phyloP scores from a whole-genome alignment of 2,329 filamentous ascomycete genomes.

The Parastagonospora avenae region DNA sequence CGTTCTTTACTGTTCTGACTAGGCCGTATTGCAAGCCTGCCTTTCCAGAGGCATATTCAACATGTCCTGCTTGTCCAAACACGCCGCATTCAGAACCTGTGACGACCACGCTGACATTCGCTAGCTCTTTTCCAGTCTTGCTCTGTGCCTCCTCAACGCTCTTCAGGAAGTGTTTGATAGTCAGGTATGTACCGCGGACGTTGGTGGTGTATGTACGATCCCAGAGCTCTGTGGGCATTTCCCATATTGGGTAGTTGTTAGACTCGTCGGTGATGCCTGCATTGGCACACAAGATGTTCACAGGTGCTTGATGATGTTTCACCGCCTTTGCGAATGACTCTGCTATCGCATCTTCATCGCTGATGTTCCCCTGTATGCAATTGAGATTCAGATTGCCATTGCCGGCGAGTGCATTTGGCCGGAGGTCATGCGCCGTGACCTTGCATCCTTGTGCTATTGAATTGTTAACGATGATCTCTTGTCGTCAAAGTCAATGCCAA shows the following conservation, averaged over 20 bases:
- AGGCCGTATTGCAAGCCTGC: conserved; percentile 59
- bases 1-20: conserved; percentile 59
- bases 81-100: conserved; percentile 60
- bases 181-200: conserved; percentile 59
- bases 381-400: conserved; percentile 45
- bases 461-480: conserved; percentile 2
- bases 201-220: conserved; percentile 58
- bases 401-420: conserved; percentile 39
- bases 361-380: conserved; percentile 54
- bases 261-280: conserved; percentile 59
- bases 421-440: conserved; percentile 59
- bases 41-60: conserved; percentile 57
- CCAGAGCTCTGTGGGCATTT: conserved; percentile 58
- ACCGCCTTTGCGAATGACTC: conserved; percentile 50
- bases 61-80: conserved; percentile 57
- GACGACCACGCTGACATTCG: conserved; percentile 59
- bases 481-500: neutral
- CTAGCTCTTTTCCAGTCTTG: conserved; percentile 47
- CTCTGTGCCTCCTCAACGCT: conserved; percentile 49
- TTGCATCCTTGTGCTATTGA: conserved; percentile 57
- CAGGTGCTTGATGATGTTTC: conserved; percentile 52
- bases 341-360: conserved; percentile 53
- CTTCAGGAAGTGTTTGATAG: conserved; percentile 61
- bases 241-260: conserved; percentile 58
- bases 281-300: conserved; percentile 60